A percentile compares a stretch with the other conserved stretches of the same genome.
Evolutionary conservation across 108 stramenopile genomes (phyloP).

Genomic region (Epipyxis sp.): DNA sequence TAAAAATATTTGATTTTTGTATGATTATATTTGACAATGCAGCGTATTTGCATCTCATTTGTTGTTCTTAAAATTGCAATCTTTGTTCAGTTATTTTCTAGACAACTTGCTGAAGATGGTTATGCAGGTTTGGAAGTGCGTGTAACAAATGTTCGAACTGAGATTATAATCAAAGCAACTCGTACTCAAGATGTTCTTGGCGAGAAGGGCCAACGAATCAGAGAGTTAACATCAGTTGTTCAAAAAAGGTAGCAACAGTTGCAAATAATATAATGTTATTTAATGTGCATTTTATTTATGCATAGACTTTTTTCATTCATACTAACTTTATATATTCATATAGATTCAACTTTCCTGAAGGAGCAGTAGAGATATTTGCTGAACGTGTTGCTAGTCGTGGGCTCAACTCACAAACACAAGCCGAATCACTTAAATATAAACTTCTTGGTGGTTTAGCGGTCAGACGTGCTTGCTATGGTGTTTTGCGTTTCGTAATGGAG

Average conservation of each 20-base stretch:
- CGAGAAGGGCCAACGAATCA: constrained; percentile 98
- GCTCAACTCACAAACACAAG: constrained; percentile 98
- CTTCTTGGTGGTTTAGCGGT: constrained; percentile 97
- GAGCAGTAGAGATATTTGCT: constrained; percentile 95
- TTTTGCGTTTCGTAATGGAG: constrained; percentile 99
- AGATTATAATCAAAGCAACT: constrained; percentile 98
- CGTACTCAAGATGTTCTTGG: constrained; percentile 97
- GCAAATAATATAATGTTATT: too few species aligned
- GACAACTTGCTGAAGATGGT: constrained; percentile 95
- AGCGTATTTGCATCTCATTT: too few species aligned
- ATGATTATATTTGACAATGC: not conserved
- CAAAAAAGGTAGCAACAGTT: constrained; percentile 76
- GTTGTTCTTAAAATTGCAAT: not conserved
- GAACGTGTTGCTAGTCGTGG: constrained; percentile 98
- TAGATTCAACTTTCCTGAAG: constrained; percentile 92
- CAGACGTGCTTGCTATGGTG: constrained; percentile 98
- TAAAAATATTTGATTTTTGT: not conserved
- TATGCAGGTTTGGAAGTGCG: constrained; percentile 99
- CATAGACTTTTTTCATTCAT: too few species aligned
- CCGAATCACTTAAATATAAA: constrained; percentile 98
- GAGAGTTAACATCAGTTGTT: constrained; percentile 94
- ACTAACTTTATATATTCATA: not conserved
- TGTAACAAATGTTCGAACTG: constrained; percentile 87
- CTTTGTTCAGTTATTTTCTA: constrained; percentile 69
- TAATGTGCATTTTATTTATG: too few species aligned